Evolutionary conservation across 768 basidiomycete species (phyloP), one percentile per base, ranked within the genome.

Genomic region (Naematelia aurantialba): DNA sequence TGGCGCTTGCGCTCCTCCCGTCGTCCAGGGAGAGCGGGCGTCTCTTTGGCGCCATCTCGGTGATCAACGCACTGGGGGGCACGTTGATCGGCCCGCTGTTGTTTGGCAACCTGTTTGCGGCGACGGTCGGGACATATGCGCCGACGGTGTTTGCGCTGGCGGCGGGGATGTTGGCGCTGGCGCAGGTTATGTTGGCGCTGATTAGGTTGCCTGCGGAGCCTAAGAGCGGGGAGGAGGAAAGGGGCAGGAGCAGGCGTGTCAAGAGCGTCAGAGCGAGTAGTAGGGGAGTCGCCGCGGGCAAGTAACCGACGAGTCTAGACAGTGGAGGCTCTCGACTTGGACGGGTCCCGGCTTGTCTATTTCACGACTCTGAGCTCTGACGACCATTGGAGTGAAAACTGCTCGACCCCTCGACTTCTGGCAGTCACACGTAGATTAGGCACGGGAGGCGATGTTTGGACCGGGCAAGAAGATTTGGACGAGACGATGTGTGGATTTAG

Each of bases 31-130:
- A 91, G 68, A 79, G 81, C 12, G 91, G 90, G 2, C 81, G 80
- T 66, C 79, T 96, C 17, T 92, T 91, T 68, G 91, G 89, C 12
- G 89, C 85, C 2, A 65, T 92, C 58, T 85, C 86, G 56, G 87
- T 92, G 26, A 64, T 90, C 2, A 84, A 87, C 61, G 84, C 87
- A 4, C 69, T 90, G 10, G 81, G 85, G 84, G 86, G 65, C 5
- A 60, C 71, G 59, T 83, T 91, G 17, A 34, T 91, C 1, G 85
- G 87, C 0, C 90, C 91, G 0, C 78, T 85, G 2, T 29, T 89
- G 34, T 91, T 87, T 66, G 88, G 89, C 3, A 70, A 85, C 17
- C 79, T 88, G 10, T 92, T 85, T 69, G 81, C 83, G 61, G 81
- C 79, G 54, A 92, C 89, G 0, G 89, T 90, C 14, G 83, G 82